Evolutionary conservation across 495 filamentous ascomycete species (phyloP), one percentile per base, ranked within the genome.

Genomic region (Articulospora tetracladia): DNA sequence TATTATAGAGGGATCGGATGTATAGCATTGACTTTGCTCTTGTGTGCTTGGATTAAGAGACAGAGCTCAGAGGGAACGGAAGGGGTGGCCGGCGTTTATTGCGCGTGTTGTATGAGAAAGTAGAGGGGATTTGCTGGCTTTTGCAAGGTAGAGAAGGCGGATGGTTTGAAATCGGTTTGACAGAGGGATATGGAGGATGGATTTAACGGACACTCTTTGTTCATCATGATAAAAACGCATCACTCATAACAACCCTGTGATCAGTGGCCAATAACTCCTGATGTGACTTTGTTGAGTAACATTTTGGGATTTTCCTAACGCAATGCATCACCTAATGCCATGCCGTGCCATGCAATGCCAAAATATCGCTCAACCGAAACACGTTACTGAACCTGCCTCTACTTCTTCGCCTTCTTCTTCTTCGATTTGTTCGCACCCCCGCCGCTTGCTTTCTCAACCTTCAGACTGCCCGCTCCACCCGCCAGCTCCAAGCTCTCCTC

Each of bases 401-500:
- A 55, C 32, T 86, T 86, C 73, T 86, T 88, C 20, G 83, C 85
- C 79, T 89, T 91, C 80, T 87, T 86, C 74, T 89, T 90, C 74
- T 89, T 90, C 69, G 82, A 83, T 72, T 86, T 88, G 30, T 79
- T 77, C 10, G 70, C 74, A 3, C 73, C 76, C n/a, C 68, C 68
- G 32, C 63, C 69, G 20, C 66, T 71, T 25, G 77, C 77, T 70
- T 79, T 85, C 67, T 83, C 76, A 52, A 81, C 82, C 67, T 81
- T 83, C 25, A 85, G 75, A 7, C 74, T 81, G 2, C 81, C 80
- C n/a, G 79, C 76, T 1, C 83, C 79, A 32, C 86, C 88, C 23
- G 84, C 86, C 11, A 85, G 67, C 70, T 85, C 83, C 32, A 84
- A 71, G 32, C 77, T 86, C 70, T 84, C 82, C 68, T 87, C 86